Evolutionary conservation across 371 early-diverging fungal genomes (phyloP).

Genomic region (Actinomucor elegans): DNA sequence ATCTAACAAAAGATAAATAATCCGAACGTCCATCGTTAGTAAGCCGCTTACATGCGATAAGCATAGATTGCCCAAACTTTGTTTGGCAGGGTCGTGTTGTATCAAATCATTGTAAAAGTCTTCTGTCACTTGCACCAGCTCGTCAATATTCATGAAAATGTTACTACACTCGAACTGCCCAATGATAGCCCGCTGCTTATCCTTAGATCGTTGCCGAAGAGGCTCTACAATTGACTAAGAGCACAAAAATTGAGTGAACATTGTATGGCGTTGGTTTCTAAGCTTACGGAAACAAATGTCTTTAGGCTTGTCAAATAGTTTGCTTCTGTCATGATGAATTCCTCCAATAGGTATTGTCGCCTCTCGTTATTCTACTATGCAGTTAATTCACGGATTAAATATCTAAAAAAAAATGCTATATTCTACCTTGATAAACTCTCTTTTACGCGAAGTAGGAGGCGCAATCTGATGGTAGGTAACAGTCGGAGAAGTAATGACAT

Average conservation of each 20-base stretch:
- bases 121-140: conserved; percentile 16
- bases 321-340: conserved; percentile 24
- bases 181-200: conserved; percentile 19
- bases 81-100: neutral
- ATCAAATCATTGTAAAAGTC: conserved; percentile 15
- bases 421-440: conserved; percentile 18
- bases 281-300: conserved; percentile 16
- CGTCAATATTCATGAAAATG: conserved; percentile 30
- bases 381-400: too few species aligned
- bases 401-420: neutral
- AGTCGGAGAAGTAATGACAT: conserved; percentile 11
- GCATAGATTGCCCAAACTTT: conserved; percentile 19
- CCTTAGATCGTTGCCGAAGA: conserved; percentile 16
- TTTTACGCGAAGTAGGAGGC: conserved; percentile 6
- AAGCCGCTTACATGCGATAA: conserved; percentile 14
- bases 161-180: conserved; percentile 23
- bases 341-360: conserved; percentile 13
- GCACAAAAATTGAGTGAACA: neutral
- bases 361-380: conserved; percentile 11
- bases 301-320: conserved; percentile 17
- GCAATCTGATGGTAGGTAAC: neutral
- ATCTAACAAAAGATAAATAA: conserved; percentile 1
- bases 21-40: neutral
- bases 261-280: neutral
- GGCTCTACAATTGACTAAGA: conserved; percentile 20